Evolutionary conservation across 768 basidiomycete species (phyloP), one percentile per base, ranked within the genome.

Genomic region (Lactarius pseudohatsudake): DNA sequence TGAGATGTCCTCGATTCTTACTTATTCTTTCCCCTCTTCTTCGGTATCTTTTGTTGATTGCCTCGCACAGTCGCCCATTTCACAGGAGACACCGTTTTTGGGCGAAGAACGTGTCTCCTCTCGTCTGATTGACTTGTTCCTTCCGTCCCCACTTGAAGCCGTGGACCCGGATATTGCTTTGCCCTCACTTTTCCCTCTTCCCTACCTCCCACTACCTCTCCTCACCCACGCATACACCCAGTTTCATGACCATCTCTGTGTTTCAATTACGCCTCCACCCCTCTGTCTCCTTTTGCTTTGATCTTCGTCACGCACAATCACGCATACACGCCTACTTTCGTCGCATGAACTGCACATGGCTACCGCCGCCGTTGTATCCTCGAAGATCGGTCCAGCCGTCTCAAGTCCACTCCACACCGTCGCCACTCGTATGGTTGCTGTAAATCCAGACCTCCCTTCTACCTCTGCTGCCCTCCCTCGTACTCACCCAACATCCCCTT

Each of bases 341-440:
- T 66, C 62, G 61, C 63, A 67, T 71, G 72, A 65, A 64, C 18
- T 69, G 67, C 76, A 74, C 76, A 85, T 85, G 85, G 80, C 81
- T 64, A 74, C 79, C 57, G 74, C 79, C 57, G 78, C 81, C 60
- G 75, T 81, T 61, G 72, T 79, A 58, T 76, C 76, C 65, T 72
- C 78, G 68, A 78, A 81, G 65, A 71, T 75, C 58, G 75, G 76
- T 69, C 57, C 74, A 9, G 74, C 78, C 70, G 76, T 76, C 65
- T 76, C 83, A 71, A 73, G 75, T 74, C 80, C 81, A 70, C 79
- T 81, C 72, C 80, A 77, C 68, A 81, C 84, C 79, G 72, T 79
- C 60, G 77, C 69, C 45, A 45, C 83, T 62, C 73, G 73, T 53
- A 56, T 64, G 76, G 67, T 78, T 59, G 41, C 79, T 59, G 32